These are phyloP conservation scores for Trichoderma aggressivum DNA, from an alignment of 2,329 filamentous ascomycete species.

Conservation along the genomic window DNA sequence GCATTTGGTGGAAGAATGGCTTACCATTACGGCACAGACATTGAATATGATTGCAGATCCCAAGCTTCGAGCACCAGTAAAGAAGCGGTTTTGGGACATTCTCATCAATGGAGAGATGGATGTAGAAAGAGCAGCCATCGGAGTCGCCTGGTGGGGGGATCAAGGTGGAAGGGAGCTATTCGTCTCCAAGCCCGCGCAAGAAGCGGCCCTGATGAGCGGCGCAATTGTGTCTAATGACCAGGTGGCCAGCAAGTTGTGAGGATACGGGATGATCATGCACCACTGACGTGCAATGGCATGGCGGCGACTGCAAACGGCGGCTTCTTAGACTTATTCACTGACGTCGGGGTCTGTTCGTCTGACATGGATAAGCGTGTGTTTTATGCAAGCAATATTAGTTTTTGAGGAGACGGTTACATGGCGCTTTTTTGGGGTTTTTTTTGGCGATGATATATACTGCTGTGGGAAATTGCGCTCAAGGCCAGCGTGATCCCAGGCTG, in stretches of 20 bases:
- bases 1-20: slow-evolving; percentile 72
- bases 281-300: neutral
- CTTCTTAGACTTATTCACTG: neutral
- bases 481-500: neutral
- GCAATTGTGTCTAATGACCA: slow-evolving; percentile 40
- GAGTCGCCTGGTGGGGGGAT: slow-evolving; percentile 81
- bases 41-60: slow-evolving; percentile 62
- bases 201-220: slow-evolving; percentile 52
- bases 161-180: slow-evolving; percentile 53
- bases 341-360: neutral
- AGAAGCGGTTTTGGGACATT: slow-evolving; percentile 74
- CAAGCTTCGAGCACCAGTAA: slow-evolving; percentile 60
- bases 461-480: neutral
- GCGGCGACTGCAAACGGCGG: neutral
- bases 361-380: neutral
- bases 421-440: neutral
- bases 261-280: neutral
- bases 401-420: neutral
- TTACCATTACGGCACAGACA: slow-evolving; percentile 66
- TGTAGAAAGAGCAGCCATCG: slow-evolving; percentile 73
- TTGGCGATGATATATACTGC: slow-evolving; percentile 12
- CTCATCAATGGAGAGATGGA: slow-evolving; percentile 83
- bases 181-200: slow-evolving; percentile 28
- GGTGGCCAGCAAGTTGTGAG: slow-evolving; percentile 27
- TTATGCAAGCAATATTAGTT: neutral